Base-by-base conservation (phyloP, 1,284 basidiomycete species). In the Ustilago hordei region DNA sequence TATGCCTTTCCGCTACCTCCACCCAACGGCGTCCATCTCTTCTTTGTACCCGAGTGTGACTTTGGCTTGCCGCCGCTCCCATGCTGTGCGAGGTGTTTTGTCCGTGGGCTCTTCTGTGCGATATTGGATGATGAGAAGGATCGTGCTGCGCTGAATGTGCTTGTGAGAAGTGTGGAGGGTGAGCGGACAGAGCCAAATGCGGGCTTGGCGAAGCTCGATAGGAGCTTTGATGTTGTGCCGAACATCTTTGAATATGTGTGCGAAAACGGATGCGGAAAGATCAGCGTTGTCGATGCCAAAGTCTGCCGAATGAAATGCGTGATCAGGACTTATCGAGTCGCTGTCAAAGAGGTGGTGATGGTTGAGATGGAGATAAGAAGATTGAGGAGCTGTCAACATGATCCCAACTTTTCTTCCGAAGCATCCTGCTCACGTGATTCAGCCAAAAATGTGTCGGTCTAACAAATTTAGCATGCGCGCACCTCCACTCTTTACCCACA, bases 11-110 rank as follows among this genome's bases (percentile, higher is more conserved):
- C 79, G 23, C 77, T 75, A 15, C 70, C 74, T 9, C 73, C 61
- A 17, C 81, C 81, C 9, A 66, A 55, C 6, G 81, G 80, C 5
- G 74, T 56, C 69, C 79, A 81, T 53, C 81, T 69, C 68, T 83
- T 83, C 72, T 83, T 83, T 28, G 81, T 74, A 38, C 75, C 78
- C 11, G 73, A 68, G 48, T 83, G 81, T n/a, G 78, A 64, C 59
- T 83, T 83, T 55, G 69, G 69, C 64, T 81, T 81, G 50, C 60
- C 60, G 19, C 67, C 67, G 56, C 67, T 74, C 34, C 75, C 75
- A 55, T 74, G 75, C 53, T 78, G 75, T 54, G 75, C 63, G 58
- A 78, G 67, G 19, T 67, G 75, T 47, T 69, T 73, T 15, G 60
- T 74, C 28, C 75, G 65, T 41, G 75, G 75, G 48, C 64, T 67